Base-by-base conservation (phyloP, 345 rosid genomes). In the Lumnitzera littorea region DNA sequence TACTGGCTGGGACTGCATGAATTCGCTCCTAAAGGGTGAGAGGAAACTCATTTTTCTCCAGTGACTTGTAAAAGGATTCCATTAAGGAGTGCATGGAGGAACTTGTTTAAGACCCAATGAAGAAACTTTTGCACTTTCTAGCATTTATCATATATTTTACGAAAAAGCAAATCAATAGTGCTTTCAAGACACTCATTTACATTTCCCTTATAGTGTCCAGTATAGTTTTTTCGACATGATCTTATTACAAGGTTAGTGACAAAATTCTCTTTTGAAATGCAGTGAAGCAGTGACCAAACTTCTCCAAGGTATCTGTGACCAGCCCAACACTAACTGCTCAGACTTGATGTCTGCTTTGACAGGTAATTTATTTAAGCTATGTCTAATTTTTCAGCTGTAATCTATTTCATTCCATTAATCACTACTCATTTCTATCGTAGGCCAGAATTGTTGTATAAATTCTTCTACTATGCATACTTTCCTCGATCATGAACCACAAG, bases 1-100 rank as follows among this genome's bases (percentile, higher is more conserved):
- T 78, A 75, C 59, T 70, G 80, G 83, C 60, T 75, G 31, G 79
- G 75, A n/a, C 65, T 75, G 16, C 66, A 55, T 17, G 75, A 78
- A 61, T 78, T 78, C 23, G 46, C 31, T 49, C 83, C 80, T 4
- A 54, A 56, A 43, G 83, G 75, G 83, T 75, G 41, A 64, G 80
- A 36, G 25, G 25, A 52, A 16, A 52, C 9, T 52, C 24, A 52
- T 11, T 52, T 10, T 16, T 5, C 55, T 51, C 55, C 17, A 2
- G 55, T n/a, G 13, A 8, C 55, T 17, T 27, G 5, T 27, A 27
- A 27, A 27, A 27, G 31, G 31, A 27, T 27, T 27, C 31, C 4
- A 27, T 27, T 5, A 27, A 27, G 5, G 3, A 5, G 5, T 5
- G 5, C 5, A 1, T 5, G 31, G 5, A 27, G 31, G 31, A 27